Evolutionary conservation across 805 yeast species (phyloP).

Genomic region (Zygotorulaspora danielsina): DNA sequence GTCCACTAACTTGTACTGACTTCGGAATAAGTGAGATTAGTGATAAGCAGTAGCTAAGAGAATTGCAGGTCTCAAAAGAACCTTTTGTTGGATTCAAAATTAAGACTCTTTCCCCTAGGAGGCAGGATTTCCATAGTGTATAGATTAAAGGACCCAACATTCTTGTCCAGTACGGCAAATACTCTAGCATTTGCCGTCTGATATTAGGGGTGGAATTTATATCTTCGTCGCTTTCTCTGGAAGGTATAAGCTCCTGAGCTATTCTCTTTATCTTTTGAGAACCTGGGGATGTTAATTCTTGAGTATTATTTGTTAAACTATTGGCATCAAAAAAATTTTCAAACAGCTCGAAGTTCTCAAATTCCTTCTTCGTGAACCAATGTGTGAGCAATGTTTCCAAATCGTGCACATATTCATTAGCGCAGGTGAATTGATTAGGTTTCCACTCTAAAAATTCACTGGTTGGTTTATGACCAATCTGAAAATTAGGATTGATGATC

Average conservation of each 20-base stretch:
- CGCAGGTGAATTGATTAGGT: constrained; percentile 17
- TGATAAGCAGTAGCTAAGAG: constrained; percentile 28
- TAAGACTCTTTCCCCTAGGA: constrained; percentile 28
- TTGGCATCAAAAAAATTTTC: constrained; percentile 17
- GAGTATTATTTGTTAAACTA: constrained; percentile 11
- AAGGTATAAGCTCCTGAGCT: constrained; percentile 12
- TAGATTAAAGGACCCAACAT: constrained; percentile 34
- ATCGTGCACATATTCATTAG: constrained; percentile 21
- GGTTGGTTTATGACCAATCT: constrained; percentile 7
- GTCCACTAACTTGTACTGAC: constrained; percentile 4
- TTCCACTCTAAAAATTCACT: constrained; percentile 16
- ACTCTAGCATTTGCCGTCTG: constrained; percentile 17
- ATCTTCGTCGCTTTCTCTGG: constrained; percentile 1
- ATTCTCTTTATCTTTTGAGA: constrained; percentile 13
- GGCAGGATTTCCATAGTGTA: constrained; percentile 34
- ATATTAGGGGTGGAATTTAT: constrained; percentile 4
- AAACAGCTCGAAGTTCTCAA: constrained; percentile 16
- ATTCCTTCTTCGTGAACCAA: constrained; percentile 21
- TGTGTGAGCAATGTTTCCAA: constrained; percentile 20
- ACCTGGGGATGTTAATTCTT: constrained; percentile 15
- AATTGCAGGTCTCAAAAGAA: constrained; percentile 28
- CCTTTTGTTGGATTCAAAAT: constrained; percentile 29
- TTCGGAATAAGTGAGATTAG: constrained; percentile 19
- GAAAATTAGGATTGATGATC: constrained; percentile 43
- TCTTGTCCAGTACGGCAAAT: constrained; percentile 26